Conservation (phyloP, 352 stramenopile species). For the Achlya hypogyna region DNA sequence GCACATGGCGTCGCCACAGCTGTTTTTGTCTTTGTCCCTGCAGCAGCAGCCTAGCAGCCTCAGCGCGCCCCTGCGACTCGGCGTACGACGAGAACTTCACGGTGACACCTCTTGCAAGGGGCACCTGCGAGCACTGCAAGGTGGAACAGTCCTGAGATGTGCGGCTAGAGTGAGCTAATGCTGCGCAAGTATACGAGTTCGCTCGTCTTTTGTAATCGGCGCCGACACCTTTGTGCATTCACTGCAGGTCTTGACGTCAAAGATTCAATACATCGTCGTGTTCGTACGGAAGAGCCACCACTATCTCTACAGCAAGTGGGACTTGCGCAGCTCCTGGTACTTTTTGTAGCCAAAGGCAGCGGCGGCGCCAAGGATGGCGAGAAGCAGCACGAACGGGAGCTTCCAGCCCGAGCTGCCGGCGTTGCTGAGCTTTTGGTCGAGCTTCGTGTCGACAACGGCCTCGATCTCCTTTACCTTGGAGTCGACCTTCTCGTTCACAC, state of each 20-base stretch:
- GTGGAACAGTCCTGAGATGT: too few species aligned
- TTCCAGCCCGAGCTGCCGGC: conserved; percentile 47
- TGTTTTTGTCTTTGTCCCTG: too few species aligned
- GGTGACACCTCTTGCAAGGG: too few species aligned
- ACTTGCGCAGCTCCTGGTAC: conserved; percentile 83
- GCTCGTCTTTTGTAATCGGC: too few species aligned
- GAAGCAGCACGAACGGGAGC: conserved; percentile 68
- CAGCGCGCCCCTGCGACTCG: too few species aligned
- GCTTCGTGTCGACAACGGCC: conserved; percentile 48
- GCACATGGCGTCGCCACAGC: too few species aligned
- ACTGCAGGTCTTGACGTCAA: neutral
- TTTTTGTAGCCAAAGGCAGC: conserved; percentile 71
- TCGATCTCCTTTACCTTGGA: conserved; percentile 62
- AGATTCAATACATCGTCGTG: neutral
- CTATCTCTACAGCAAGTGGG: conserved; percentile 59
- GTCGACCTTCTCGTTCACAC: conserved; percentile 42
- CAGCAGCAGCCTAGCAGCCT: too few species aligned
- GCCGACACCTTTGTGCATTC: neutral
- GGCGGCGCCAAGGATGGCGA: conserved; percentile 53
- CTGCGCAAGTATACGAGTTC: too few species aligned
- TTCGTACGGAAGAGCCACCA: neutral
- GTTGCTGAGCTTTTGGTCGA: neutral
- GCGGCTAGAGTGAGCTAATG: too few species aligned
- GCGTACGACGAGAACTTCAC: too few species aligned
- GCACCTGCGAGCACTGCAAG: too few species aligned